phyloP scores from a whole-genome alignment of 1,284 basidiomycete species.

The Cryptococcus hybrid region DNA sequence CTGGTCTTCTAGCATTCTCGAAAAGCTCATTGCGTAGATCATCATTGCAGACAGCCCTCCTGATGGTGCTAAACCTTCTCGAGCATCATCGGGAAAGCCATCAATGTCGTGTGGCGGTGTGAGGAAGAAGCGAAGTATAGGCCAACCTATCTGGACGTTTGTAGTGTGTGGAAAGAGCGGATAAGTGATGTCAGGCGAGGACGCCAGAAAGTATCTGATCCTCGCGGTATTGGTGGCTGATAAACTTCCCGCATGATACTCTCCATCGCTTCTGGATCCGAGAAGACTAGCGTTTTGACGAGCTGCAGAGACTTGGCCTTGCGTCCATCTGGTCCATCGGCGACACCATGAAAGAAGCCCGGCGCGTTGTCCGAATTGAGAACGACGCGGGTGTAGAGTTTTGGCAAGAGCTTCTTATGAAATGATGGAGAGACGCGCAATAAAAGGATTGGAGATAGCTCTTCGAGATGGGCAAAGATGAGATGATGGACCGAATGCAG shows the following conservation, averaged over 20 bases:
- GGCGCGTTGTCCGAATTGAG: not conserved
- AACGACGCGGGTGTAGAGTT: not conserved
- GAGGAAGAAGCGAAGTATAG: slow-evolving; percentile 5
- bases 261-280: slow-evolving; percentile 7
- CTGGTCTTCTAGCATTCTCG: not conserved
- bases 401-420: slow-evolving; percentile 1
- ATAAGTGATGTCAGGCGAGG: not conserved
- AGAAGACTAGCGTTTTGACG: not conserved
- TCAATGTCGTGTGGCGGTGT: slow-evolving; percentile 1
- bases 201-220: slow-evolving; percentile 2
- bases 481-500: not conserved
- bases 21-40: slow-evolving; percentile 1
- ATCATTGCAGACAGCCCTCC: not conserved
- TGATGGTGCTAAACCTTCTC: not conserved
- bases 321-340: not conserved
- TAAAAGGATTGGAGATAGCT: slow-evolving; percentile 1
- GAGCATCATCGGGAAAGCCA: not conserved
- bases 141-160: slow-evolving; percentile 1
- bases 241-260: slow-evolving; percentile 5
- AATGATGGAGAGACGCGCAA: not conserved
- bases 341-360: slow-evolving; percentile 8
- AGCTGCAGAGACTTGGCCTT: not conserved
- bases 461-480: slow-evolving; percentile 2
- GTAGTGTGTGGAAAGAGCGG: slow-evolving; percentile 8
- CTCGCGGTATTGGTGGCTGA: slow-evolving; percentile 1